These are phyloP conservation scores for Apiotrichum porosum DNA, from an alignment of 1,284 basidiomycete genomes.

Conservation along the genomic window DNA sequence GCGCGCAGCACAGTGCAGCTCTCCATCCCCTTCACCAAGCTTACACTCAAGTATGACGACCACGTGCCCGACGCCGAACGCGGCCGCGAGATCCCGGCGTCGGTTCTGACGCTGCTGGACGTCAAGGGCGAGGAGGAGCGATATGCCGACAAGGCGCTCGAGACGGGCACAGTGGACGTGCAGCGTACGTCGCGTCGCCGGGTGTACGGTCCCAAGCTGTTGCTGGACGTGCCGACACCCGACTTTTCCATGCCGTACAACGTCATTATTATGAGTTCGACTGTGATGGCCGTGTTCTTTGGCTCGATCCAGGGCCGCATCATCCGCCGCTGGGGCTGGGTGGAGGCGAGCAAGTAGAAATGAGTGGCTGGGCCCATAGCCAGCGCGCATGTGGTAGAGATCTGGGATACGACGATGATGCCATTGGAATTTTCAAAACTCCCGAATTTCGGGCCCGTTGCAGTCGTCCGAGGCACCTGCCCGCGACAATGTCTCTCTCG, in stretches of 20 bases:
- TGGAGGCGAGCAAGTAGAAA: too few relatives aligned
- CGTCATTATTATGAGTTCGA: constrained; percentile 92
- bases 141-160: not conserved
- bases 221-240: constrained; percentile 88
- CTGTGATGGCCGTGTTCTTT: constrained; percentile 86
- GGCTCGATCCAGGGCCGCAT: constrained; percentile 85
- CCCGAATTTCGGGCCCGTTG: too few relatives aligned
- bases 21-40: constrained; percentile 71
- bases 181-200: constrained; percentile 37
- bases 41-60: constrained; percentile 88
- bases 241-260: constrained; percentile 99
- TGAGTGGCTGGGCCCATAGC: too few relatives aligned
- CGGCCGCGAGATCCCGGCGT: constrained; percentile 86
- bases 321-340: constrained; percentile 66
- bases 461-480: too few relatives aligned
- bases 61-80: constrained; percentile 93
- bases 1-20: constrained; percentile 62
- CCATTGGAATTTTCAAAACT: too few relatives aligned
- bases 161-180: not conserved
- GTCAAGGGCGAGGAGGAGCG: constrained; percentile 20
- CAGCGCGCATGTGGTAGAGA: too few relatives aligned
- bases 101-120: constrained; percentile 55
- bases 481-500: too few relatives aligned
- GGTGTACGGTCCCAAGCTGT: constrained; percentile 73
- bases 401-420: too few relatives aligned